These are phyloP conservation scores for Solanum chacoense DNA, from an alignment of 305 asterid genomes.

Conservation along the genomic window DNA sequence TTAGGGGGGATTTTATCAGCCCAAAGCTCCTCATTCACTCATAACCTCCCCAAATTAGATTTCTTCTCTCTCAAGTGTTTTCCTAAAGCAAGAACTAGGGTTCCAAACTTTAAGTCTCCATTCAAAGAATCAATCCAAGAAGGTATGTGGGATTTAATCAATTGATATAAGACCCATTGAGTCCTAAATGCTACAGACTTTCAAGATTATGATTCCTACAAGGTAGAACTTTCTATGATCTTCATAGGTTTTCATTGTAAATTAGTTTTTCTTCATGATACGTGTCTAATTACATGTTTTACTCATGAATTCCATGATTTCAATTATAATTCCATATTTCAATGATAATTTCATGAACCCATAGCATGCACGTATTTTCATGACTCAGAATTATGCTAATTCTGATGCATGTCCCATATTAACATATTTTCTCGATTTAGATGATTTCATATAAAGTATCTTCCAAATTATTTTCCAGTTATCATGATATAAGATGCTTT, in stretches of 20 bases:
- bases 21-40: not conserved
- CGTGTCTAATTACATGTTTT: not conserved
- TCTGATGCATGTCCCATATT: not conserved
- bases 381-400: not conserved
- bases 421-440: not conserved
- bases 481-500: not conserved
- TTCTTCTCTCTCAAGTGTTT: not conserved
- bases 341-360: not conserved
- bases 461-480: not conserved
- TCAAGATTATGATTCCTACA: not conserved
- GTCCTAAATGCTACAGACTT: not conserved
- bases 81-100: not conserved
- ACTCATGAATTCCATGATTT: not conserved
- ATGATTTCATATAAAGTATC: not conserved
- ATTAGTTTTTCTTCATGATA: not conserved
- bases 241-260: not conserved
- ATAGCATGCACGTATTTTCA: not conserved
- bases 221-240: not conserved
- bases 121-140: too few species aligned
- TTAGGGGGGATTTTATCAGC: not conserved
- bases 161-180: not conserved
- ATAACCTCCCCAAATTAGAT: not conserved
- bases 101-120: not conserved
- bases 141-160: not conserved
- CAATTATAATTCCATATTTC: not conserved